Conservation (phyloP, 2,329 filamentous ascomycete species). For the Fusarium ramigenum region DNA sequence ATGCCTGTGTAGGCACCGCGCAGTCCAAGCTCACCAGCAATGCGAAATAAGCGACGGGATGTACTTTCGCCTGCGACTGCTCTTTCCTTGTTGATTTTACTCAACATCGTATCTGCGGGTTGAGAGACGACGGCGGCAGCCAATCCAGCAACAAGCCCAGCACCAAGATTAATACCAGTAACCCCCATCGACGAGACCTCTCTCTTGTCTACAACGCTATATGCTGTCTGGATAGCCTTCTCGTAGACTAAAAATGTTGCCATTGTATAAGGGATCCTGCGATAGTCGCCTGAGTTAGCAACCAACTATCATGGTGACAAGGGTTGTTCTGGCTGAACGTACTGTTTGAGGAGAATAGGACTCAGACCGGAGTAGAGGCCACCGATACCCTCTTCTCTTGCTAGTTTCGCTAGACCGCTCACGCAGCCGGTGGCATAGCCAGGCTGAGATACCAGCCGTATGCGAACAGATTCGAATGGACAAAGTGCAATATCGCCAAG, state of each 20-base stretch:
- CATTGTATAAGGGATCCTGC: neutral
- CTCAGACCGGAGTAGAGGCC: neutral
- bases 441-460: neutral
- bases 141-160: neutral
- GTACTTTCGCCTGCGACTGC: neutral
- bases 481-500: neutral
- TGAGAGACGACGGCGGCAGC: neutral
- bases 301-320: neutral
- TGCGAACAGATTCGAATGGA: neutral
- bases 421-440: neutral
- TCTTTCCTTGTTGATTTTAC: neutral
- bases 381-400: neutral
- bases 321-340: neutral
- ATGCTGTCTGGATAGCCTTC: neutral
- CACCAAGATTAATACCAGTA: neutral
- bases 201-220: neutral
- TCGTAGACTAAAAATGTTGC: neutral
- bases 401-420: neutral
- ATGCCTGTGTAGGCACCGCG: neutral
- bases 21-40: neutral
- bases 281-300: neutral
- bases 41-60: neutral
- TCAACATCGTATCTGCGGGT: neutral
- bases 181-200: neutral
- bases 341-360: neutral